Evolutionary conservation across 1,284 basidiomycete species (phyloP), one percentile per base, ranked within the genome.

Genomic region (Phylloporus sp.): DNA sequence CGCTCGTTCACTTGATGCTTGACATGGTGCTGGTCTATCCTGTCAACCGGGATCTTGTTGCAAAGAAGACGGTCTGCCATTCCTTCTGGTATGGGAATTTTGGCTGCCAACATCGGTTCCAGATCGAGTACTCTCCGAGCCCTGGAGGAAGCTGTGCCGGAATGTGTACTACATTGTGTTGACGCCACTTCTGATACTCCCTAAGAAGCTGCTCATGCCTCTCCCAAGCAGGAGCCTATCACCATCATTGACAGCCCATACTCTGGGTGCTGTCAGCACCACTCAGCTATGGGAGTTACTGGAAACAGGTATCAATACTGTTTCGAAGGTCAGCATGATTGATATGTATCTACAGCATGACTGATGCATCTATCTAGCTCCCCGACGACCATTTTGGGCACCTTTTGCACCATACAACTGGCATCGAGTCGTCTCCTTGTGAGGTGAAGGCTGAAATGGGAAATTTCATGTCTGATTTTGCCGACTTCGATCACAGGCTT

Each of bases 231-330:
- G 64, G 85, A 87, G 55, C 82, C 86, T 4, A 84, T 91, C 55
- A 89, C 90, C 3, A 84, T 92, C 63, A 78, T 90, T 91, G 88
- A 85, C 88, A 3, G 79, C 86, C 46, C 84, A 86, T 60, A 80
- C 89, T 71, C 89, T 90, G 0, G 86, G 87, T 1, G 87, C 88
- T 10, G 70, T 74, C 2, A 78, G 81, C 66, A 68, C 75, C 3
- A 70, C 75, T 13, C 75, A 81, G 56, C 77, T 92, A 5, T 91
- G 90, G 90, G 74, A 82, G 20, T 40, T 90, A 12, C 79, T 92
- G 12, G 78, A 85, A 68, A 70, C 82, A 37, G 88, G 89, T 13
- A 72, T 82, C 40, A 87, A 86, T 72, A 89, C 86, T 1, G 70
- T 88, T 39, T 76, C 84, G 37, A 80, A 87, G 81, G 90, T 91